Conservation (phyloP, 768 basidiomycete genomes). For the Inosperma sp. region DNA sequence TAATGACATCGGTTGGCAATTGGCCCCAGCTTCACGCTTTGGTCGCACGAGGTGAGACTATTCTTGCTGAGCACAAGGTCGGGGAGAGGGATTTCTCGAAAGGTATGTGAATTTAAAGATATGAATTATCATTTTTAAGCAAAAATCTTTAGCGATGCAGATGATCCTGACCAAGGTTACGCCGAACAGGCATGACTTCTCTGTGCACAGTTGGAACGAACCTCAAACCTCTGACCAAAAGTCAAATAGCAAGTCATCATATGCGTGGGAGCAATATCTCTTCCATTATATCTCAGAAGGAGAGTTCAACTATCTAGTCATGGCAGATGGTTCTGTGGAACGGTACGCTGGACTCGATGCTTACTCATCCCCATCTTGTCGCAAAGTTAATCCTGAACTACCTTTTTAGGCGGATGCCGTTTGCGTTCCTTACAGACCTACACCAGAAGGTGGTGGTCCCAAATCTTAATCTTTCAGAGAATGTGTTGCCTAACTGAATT, state of each 20-base stretch:
- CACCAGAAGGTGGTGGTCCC: constrained; percentile 59
- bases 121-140: background rate
- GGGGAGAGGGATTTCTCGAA: constrained; percentile 85
- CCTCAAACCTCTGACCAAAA: constrained; percentile 8
- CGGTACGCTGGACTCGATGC: constrained; percentile 47
- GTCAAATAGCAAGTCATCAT: constrained; percentile 62
- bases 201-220: background rate
- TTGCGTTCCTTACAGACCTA: constrained; percentile 85
- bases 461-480: constrained; percentile 1
- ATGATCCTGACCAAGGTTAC: constrained; percentile 95
- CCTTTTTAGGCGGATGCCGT: constrained; percentile 73
- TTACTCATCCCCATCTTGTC: constrained; percentile 4
- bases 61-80: constrained; percentile 84
- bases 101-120: constrained; percentile 42
- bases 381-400: background rate
- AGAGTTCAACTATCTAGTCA: constrained; percentile 83
- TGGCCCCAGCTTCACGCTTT: constrained; percentile 87
- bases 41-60: constrained; percentile 69
- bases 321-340: constrained; percentile 91
- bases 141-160: constrained; percentile 56
- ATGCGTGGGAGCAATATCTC: constrained; percentile 90
- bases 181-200: constrained; percentile 58
- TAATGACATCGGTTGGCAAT: too few species aligned
- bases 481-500: background rate
- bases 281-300: constrained; percentile 93